These are phyloP conservation scores for Fusarium sambucinum DNA, from an alignment of 2,329 filamentous ascomycete species.

Conservation along the genomic window DNA sequence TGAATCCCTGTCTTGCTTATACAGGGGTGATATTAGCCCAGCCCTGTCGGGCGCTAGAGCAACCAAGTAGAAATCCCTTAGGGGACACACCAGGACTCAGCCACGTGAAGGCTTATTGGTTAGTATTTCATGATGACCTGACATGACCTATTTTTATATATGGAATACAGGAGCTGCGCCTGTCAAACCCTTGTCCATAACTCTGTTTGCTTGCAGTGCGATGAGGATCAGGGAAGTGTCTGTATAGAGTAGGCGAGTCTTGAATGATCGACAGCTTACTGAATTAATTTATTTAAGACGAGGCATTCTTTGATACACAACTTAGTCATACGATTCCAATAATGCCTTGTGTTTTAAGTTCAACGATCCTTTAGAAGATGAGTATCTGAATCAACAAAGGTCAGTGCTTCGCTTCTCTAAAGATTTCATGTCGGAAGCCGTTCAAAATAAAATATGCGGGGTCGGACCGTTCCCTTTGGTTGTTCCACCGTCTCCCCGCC, in stretches of 20 bases:
- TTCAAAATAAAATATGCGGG: conserved; percentile 23
- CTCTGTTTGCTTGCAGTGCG: conserved; percentile 10
- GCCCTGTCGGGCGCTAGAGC: conserved; percentile 34
- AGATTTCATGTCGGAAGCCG: neutral
- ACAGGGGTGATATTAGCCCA: conserved; percentile 32
- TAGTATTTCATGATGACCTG: conserved; percentile 26
- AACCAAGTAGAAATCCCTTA: conserved; percentile 15
- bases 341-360: conserved; percentile 21
- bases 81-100: conserved; percentile 23
- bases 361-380: neutral
- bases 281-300: conserved; percentile 22
- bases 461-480: conserved; percentile 32
- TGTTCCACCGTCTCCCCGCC: conserved; percentile 34
- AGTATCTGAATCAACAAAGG: neutral
- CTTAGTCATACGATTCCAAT: conserved; percentile 1
- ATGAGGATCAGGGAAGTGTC: neutral
- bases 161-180: conserved; percentile 20
- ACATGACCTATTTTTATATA: conserved; percentile 40
- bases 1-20: conserved; percentile 18
- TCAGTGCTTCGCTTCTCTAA: neutral
- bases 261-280: conserved; percentile 25
- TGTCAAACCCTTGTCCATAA: conserved; percentile 6
- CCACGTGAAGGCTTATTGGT: conserved; percentile 33
- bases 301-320: conserved; percentile 27
- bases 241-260: neutral